Base-by-base conservation (phyloP, 2,329 filamentous ascomycete species). In the Apiospora saccharicola region DNA sequence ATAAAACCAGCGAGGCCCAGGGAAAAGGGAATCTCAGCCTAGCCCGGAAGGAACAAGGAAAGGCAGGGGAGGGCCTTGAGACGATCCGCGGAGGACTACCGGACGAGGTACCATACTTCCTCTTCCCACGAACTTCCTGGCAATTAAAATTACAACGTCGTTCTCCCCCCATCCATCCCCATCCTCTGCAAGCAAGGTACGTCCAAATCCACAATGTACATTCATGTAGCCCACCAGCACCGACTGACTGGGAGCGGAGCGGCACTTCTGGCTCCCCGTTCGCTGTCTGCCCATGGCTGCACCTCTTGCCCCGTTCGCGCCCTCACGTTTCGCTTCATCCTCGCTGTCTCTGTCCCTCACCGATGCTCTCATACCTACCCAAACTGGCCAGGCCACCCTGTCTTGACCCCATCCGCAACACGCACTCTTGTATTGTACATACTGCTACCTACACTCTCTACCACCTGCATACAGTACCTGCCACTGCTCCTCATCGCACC, bases 71-170 rank as follows among this genome's bases (percentile, higher is more conserved):
- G 68, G 47, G 47, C 68, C 68, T 70, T 41, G 68, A 70, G 68
- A 44, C 68, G 68, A 70, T 70, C 51, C 69, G 69, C 69, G 69
- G 69, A 64, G 69, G 24, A 44, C 67, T 44, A 70, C 74, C 49
- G 68, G 70, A 46, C 70, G 74, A 73, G 72, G 71, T 71, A 73
- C 71, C 69, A 47, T 43, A 34, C 46, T 43, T 12, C 41, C 53
- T 67, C 57, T 67, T 41, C 46, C 34, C 30, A 41, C 68, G 24
- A 46, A 47, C n/a, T 47, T 49, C 68, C 49, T 73, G 74, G 74
- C 74, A 75, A 75, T 75, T 75, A 75, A 71, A 69, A 67, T 64
- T 75, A 74, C 72, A 74, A 75, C 74, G 72, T 73, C 72, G 72
- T 72, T 57, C 34, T 70, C 68, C 68, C n/a, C 37, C 68, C 68